Percentiles rank a stretch among this genome's conserved stretches.
Conservation (phyloP, 345 rosid species). For the Syzygium grande region DNA sequence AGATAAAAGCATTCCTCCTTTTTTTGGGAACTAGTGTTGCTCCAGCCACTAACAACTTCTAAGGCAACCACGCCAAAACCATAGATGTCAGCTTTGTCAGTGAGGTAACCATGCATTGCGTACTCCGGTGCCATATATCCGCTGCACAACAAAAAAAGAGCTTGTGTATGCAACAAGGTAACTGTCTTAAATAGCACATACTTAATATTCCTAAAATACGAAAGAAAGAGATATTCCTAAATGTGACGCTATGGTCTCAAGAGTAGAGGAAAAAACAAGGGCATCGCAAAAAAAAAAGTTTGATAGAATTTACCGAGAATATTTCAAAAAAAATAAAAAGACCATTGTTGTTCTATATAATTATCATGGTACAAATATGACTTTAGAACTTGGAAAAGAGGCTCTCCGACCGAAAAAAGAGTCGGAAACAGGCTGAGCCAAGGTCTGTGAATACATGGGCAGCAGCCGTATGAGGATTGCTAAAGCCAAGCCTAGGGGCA, state of each 20-base stretch:
- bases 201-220: neutral
- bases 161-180: neutral
- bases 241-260: neutral
- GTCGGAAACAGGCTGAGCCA: neutral
- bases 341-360: neutral
- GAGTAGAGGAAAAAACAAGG: neutral
- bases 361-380: neutral
- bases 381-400: neutral
- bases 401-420: neutral
- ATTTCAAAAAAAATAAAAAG: neutral
- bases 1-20: conserved; percentile 7
- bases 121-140: conserved; percentile 38
- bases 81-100: conserved; percentile 27
- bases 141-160: conserved; percentile 1
- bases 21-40: conserved; percentile 5
- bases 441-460: neutral
- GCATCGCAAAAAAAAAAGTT: neutral
- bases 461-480: no score
- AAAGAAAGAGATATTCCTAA: neutral
- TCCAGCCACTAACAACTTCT: conserved; percentile 18
- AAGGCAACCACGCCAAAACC: conserved; percentile 24
- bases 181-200: neutral
- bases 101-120: conserved; percentile 23
- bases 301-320: no score
- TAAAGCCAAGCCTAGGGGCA: neutral